Conservation (phyloP, 2,329 filamentous ascomycete genomes). For the Canariomyces notabilis region DNA sequence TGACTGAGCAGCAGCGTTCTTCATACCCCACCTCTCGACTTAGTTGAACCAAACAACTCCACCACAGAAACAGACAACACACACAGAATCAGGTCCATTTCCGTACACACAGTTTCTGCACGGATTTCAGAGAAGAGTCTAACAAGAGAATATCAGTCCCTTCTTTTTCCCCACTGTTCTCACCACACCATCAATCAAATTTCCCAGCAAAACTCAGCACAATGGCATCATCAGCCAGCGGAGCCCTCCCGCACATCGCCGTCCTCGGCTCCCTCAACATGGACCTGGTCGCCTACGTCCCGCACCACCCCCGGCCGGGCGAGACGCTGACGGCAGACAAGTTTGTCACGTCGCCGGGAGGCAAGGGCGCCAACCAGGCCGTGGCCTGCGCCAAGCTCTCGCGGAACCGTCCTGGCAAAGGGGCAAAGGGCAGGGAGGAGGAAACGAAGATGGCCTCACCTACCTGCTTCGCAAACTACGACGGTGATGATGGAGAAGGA, state of each 20-base stretch:
- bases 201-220: slow-evolving; percentile 4
- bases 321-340: slow-evolving; percentile 79
- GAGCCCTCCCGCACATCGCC: slow-evolving; percentile 58
- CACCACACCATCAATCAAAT: too few species aligned
- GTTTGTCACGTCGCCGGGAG: slow-evolving; percentile 77
- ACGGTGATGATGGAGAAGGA: neutral
- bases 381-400: slow-evolving; percentile 83
- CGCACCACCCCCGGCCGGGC: slow-evolving; percentile 75
- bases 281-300: slow-evolving; percentile 84
- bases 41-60: neutral
- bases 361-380: slow-evolving; percentile 95
- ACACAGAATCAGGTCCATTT: too few species aligned
- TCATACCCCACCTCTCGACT: neutral
- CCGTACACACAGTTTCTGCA: too few species aligned
- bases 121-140: neutral
- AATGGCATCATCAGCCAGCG: slow-evolving; percentile 17
- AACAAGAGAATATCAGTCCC: neutral
- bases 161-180: too few species aligned
- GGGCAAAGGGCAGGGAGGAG: neutral
- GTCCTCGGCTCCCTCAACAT: slow-evolving; percentile 92
- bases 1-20: too few species aligned
- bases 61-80: neutral
- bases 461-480: neutral
- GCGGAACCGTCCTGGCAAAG: slow-evolving; percentile 39
- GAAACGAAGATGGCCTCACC: neutral